Evolutionary conservation across 441 rosid genomes (phyloP).

Genomic region (Jatropha podagrica): DNA sequence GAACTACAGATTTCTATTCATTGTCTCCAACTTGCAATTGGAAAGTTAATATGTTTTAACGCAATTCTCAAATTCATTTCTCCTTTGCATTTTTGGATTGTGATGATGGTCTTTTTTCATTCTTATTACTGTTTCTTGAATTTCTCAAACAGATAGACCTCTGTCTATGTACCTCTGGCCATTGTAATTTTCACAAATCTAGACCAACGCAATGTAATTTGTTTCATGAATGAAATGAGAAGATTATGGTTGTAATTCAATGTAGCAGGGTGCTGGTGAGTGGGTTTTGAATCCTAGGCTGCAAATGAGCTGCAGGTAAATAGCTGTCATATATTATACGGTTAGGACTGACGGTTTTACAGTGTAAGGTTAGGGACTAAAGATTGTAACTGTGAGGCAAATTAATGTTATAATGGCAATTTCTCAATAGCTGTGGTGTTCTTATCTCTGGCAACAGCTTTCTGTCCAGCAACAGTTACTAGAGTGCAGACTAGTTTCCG

Average conservation of each 20-base stretch:
- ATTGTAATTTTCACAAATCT: background rate
- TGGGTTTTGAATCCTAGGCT: background rate
- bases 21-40: background rate
- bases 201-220: background rate
- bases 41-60: background rate
- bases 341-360: background rate
- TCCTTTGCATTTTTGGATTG: background rate
- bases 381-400: background rate
- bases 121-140: background rate
- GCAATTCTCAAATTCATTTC: background rate
- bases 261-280: background rate
- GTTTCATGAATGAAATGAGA: background rate
- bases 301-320: background rate
- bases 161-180: background rate
- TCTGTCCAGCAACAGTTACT: background rate
- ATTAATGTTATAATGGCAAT: background rate
- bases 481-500: background rate
- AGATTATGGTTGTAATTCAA: background rate
- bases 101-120: background rate
- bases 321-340: background rate
- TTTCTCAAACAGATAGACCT: background rate
- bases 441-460: background rate
- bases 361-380: background rate
- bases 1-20: background rate
- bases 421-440: background rate